Conservation (phyloP, 192 early-diverging fungal species). For the Umbelopsis sp. region DNA sequence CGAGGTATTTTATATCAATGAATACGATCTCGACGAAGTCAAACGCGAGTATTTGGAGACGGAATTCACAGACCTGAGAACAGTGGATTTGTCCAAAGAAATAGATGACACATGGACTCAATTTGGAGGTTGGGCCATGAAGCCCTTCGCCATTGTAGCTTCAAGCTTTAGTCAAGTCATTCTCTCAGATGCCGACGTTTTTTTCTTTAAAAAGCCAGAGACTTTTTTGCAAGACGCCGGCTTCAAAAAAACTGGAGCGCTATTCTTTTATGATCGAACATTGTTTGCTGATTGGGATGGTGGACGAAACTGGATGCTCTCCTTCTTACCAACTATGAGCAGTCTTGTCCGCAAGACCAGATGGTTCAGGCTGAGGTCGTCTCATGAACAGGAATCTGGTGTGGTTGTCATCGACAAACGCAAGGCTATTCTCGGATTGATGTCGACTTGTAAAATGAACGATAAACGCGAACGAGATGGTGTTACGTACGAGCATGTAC, state of each 20-base stretch:
- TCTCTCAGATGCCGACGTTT: conserved; percentile 67
- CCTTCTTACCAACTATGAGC: conserved; percentile 30
- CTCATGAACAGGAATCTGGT: conserved; percentile 65
- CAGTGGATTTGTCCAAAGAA: conserved; percentile 40
- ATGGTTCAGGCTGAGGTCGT: conserved; percentile 30
- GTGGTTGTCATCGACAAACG: conserved; percentile 57
- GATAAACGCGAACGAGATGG: conserved; percentile 48
- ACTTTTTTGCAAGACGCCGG: conserved; percentile 48
- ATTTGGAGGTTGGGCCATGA: conserved; percentile 62
- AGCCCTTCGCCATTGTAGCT: conserved; percentile 66
- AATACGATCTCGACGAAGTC: conserved; percentile 38
- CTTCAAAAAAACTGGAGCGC: conserved; percentile 47
- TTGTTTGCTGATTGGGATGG: conserved; percentile 44
- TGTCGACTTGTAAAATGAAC: conserved; percentile 59
- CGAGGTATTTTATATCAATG: conserved; percentile 57
- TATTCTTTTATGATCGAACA: conserved; percentile 69
- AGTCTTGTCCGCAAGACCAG: conserved; percentile 32
- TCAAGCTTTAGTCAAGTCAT: conserved; percentile 61
- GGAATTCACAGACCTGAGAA: conserved; percentile 40
- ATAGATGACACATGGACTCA: conserved; percentile 42
- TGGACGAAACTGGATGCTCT: conserved; percentile 38
- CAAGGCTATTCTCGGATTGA: conserved; percentile 47
- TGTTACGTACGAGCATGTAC: conserved; percentile 44
- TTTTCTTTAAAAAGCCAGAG: conserved; percentile 64
- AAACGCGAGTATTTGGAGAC: conserved; percentile 35